Percentiles rank a stretch among this genome's conserved stretches.
Evolutionary conservation across 2,329 filamentous ascomycete genomes (phyloP).

Genomic region (Claviceps maximensis): DNA sequence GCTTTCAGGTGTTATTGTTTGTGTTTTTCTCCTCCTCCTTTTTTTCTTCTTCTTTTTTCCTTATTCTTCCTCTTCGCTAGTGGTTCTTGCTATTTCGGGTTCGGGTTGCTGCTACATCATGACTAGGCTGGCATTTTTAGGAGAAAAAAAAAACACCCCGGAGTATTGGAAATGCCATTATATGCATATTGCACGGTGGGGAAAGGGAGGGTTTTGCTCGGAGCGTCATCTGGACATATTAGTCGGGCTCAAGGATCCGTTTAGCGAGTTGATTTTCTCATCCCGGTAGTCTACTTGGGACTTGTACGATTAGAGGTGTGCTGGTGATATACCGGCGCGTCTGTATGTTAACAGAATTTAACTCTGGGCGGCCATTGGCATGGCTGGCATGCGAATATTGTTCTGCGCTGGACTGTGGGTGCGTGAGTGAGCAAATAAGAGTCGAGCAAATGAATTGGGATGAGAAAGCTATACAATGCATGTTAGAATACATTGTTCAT

Average conservation of each 20-base stretch:
- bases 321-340: not conserved
- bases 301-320: conserved; percentile 1
- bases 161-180: conserved; percentile 1
- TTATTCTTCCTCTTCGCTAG: not conserved
- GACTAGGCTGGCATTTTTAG: not conserved
- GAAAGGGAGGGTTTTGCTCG: not conserved
- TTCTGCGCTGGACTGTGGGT: too few relatives aligned
- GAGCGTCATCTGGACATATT: conserved; percentile 3
- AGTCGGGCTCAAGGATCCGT: not conserved
- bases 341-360: conserved; percentile 3
- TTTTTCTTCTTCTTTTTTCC: not conserved
- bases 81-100: not conserved
- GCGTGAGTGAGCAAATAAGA: too few relatives aligned
- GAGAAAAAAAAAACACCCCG: too few relatives aligned
- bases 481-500: too few relatives aligned
- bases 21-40: not conserved
- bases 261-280: conserved; percentile 3
- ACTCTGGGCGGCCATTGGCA: not conserved
- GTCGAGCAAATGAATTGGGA: too few relatives aligned
- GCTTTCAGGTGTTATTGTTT: not conserved
- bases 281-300: too few relatives aligned
- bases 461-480: too few relatives aligned
- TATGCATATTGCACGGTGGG: not conserved
- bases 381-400: not conserved
- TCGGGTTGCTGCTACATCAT: not conserved